phyloP scores from a whole-genome alignment of 2,329 filamentous ascomycete species.

The Davidsoniella neocaledoniae region DNA sequence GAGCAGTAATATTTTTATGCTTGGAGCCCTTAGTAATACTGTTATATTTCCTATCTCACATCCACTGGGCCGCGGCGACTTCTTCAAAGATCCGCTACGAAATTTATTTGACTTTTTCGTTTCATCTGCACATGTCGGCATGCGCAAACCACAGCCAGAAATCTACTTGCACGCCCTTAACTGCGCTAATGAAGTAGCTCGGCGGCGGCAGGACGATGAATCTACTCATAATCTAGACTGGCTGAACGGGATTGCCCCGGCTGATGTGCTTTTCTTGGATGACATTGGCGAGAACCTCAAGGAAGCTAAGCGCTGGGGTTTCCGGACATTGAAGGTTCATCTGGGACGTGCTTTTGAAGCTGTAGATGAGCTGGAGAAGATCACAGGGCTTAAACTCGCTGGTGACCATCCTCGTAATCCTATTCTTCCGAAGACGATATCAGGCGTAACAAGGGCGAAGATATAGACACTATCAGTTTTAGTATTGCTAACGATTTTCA shows the following conservation, averaged over 20 bases:
- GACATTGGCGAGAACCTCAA: slow-evolving; percentile 92
- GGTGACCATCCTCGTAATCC: slow-evolving; percentile 36
- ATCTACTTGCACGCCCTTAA: slow-evolving; percentile 64
- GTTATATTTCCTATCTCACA: slow-evolving; percentile 69
- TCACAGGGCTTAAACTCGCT: slow-evolving; percentile 51
- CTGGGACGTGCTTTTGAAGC: slow-evolving; percentile 66
- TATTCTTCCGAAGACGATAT: slow-evolving; percentile 22
- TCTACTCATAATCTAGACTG: slow-evolving; percentile 1
- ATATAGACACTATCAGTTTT: slow-evolving; percentile 18
- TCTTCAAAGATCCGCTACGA: slow-evolving; percentile 39
- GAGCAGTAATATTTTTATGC: slow-evolving; percentile 44
- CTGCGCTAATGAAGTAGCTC: slow-evolving; percentile 45
- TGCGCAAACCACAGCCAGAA: slow-evolving; percentile 69
- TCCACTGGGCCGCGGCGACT: slow-evolving; percentile 36
- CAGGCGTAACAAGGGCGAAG: slow-evolving; percentile 22
- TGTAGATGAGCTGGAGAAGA: slow-evolving; percentile 60
- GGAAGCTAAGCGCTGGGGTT: slow-evolving; percentile 54
- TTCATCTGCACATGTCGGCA: slow-evolving; percentile 67
- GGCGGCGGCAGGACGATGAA: neutral
- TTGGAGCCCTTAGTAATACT: slow-evolving; percentile 82
- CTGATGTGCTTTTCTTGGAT: slow-evolving; percentile 73
- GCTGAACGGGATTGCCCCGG: slow-evolving; percentile 24
- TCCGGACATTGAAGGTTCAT: slow-evolving; percentile 70
- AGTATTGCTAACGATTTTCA: neutral
- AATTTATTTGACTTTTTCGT: slow-evolving; percentile 73